phyloP scores from a whole-genome alignment of 2,329 filamentous ascomycete species.

The Podosphaera xanthii region DNA sequence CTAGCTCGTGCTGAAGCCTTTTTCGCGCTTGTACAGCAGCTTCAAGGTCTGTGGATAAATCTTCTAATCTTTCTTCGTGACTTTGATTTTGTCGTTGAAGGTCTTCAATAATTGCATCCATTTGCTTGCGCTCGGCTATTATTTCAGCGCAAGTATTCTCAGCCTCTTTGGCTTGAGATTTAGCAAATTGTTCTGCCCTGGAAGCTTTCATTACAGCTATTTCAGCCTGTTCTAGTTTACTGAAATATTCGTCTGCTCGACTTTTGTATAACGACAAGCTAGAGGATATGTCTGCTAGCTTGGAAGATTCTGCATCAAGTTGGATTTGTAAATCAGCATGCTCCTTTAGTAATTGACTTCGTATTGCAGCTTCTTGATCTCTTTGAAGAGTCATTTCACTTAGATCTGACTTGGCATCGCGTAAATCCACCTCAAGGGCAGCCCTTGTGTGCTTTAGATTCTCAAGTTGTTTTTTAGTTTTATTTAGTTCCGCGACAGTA shows the following conservation, averaged over 20 bases:
- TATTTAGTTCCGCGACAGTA: slow-evolving; percentile 61
- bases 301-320: slow-evolving; percentile 71
- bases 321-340: slow-evolving; percentile 86
- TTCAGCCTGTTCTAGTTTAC: slow-evolving; percentile 89
- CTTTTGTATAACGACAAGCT: slow-evolving; percentile 78
- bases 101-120: slow-evolving; percentile 72
- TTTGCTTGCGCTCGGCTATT: slow-evolving; percentile 78
- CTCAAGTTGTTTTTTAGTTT: slow-evolving; percentile 72
- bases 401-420: slow-evolving; percentile 63
- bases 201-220: slow-evolving; percentile 83
- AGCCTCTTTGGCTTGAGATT: slow-evolving; percentile 67
- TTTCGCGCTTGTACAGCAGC: slow-evolving; percentile 75
- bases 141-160: slow-evolving; percentile 79
- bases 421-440: slow-evolving; percentile 62
- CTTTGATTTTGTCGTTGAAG: slow-evolving; percentile 74
- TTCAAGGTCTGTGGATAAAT: slow-evolving; percentile 74
- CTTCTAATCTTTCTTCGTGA: slow-evolving; percentile 76
- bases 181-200: slow-evolving; percentile 83
- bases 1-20: slow-evolving; percentile 84
- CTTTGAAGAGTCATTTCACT: slow-evolving; percentile 55
- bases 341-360: slow-evolving; percentile 73
- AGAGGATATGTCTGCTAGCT: slow-evolving; percentile 59
- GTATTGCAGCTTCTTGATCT: slow-evolving; percentile 72
- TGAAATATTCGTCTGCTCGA: slow-evolving; percentile 87
- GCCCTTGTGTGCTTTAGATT: slow-evolving; percentile 64